Conservation (phyloP, 2,329 filamentous ascomycete species). For the Botrytis sinoallii region DNA sequence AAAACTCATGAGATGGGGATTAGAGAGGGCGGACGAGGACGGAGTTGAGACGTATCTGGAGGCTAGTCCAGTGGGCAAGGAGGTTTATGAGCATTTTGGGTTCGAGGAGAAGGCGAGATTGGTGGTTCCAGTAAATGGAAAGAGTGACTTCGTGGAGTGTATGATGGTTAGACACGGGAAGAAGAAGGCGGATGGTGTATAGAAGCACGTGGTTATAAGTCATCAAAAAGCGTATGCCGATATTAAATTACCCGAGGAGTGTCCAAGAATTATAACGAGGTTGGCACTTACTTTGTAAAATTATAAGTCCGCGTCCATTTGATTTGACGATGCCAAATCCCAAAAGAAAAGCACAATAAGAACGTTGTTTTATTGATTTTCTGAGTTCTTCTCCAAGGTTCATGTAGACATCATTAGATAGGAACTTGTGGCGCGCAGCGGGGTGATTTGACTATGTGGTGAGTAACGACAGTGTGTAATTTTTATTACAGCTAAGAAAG, state of each 20-base stretch:
- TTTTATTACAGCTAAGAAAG: background rate
- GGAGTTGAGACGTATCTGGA: constrained; percentile 48
- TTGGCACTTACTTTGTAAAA: background rate
- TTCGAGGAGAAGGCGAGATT: constrained; percentile 43
- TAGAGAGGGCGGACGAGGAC: constrained; percentile 45
- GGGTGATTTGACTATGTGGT: rapidly evolving
- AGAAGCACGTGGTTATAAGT: background rate
- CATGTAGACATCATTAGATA: too few species aligned
- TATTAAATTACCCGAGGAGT: too few species aligned
- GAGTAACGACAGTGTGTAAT: background rate
- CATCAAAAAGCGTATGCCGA: background rate
- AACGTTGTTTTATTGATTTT: background rate
- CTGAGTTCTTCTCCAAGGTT: too few species aligned
- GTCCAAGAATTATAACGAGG: background rate
- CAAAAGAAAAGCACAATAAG: background rate
- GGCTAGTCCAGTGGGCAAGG: constrained; percentile 47
- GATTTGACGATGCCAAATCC: rapidly evolving
- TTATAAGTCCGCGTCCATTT: rapidly evolving
- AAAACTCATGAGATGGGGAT: constrained; percentile 48
- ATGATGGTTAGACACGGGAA: constrained; percentile 31
- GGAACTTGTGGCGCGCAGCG: background rate
- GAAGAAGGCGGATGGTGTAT: background rate
- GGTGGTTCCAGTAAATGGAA: constrained; percentile 41
- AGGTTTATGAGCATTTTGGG: constrained; percentile 49
- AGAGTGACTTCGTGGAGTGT: constrained; percentile 34